A percentile compares a stretch with the other conserved stretches of the same genome.
Evolutionary conservation across 352 stramenopile genomes (phyloP).

Genomic region (Pythium angustatum): DNA sequence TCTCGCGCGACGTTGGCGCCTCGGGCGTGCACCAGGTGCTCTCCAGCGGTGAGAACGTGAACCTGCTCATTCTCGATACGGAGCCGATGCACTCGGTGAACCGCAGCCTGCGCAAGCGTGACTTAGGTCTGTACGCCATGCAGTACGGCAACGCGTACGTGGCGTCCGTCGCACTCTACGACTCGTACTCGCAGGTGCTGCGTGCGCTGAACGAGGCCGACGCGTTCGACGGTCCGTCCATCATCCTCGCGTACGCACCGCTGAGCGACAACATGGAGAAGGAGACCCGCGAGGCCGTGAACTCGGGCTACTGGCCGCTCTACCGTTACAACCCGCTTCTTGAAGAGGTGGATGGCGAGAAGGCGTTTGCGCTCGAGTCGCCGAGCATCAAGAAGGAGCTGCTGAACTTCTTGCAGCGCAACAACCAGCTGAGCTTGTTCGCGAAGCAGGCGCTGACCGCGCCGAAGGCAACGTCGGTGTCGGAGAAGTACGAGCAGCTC

Average conservation of each 20-base stretch:
- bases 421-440: slow-evolving; percentile 90
- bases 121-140: slow-evolving; percentile 92
- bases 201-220: slow-evolving; percentile 91
- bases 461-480: slow-evolving; percentile 41
- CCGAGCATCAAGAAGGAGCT: slow-evolving; percentile 92
- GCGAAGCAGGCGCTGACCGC: slow-evolving; percentile 70
- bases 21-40: slow-evolving; percentile 77
- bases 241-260: slow-evolving; percentile 90
- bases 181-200: slow-evolving; percentile 85
- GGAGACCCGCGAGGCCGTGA: slow-evolving; percentile 86
- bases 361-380: slow-evolving; percentile 89
- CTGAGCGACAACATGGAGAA: slow-evolving; percentile 85
- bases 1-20: slow-evolving; percentile 65
- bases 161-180: slow-evolving; percentile 89
- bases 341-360: slow-evolving; percentile 78
- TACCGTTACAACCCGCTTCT: slow-evolving; percentile 91
- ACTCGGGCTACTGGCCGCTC: slow-evolving; percentile 90
- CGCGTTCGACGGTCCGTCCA: slow-evolving; percentile 87
- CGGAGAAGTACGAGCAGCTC: slow-evolving; percentile 75
- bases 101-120: slow-evolving; percentile 87
- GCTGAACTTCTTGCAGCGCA: slow-evolving; percentile 85
- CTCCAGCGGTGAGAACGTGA: slow-evolving; percentile 72
- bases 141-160: slow-evolving; percentile 94
- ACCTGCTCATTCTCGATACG: slow-evolving; percentile 77
- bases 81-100: slow-evolving; percentile 64